Evolutionary conservation across 805 yeast genomes (phyloP).

Genomic region (Candida maltosa): DNA sequence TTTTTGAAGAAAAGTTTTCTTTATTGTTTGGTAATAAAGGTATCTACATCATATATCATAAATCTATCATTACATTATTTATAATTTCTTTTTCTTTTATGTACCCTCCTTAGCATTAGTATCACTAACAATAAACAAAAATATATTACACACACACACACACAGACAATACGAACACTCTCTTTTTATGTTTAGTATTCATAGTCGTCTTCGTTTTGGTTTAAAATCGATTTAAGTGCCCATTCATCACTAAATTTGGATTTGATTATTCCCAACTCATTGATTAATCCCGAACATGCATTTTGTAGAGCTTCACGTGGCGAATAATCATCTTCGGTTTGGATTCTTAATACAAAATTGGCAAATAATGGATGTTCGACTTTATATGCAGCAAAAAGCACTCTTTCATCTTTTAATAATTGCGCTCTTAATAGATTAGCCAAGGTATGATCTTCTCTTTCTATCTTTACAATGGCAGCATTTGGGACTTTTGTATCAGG

Average conservation of each 20-base stretch:
- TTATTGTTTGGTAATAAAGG: no score
- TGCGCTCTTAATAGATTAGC: conserved; percentile 89
- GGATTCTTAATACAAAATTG: conserved; percentile 88
- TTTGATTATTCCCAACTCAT: conserved; percentile 70
- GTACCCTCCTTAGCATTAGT: no score
- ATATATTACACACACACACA: no score
- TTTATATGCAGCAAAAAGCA: conserved; percentile 95
- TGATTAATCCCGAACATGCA: conserved; percentile 82
- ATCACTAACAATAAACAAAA: no score
- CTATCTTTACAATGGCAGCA: conserved; percentile 88
- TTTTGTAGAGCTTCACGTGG: conserved; percentile 88
- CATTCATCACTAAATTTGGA: conserved; percentile 87
- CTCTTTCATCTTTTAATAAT: conserved; percentile 79
- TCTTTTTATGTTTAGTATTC: conserved; percentile 4
- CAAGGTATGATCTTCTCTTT: conserved; percentile 95
- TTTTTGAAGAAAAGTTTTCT: no score
- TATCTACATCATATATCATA: no score
- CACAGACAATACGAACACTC: no score
- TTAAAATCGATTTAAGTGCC: conserved; percentile 74
- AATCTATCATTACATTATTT: no score
- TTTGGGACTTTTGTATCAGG: conserved; percentile 96
- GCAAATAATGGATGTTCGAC: conserved; percentile 98
- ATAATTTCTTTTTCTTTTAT: no score
- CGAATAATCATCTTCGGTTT: conserved; percentile 91
- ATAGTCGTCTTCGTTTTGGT: conserved; percentile 36